Conservation (phyloP, 1,284 basidiomycete genomes). For the Apiotrichum sp. region DNA sequence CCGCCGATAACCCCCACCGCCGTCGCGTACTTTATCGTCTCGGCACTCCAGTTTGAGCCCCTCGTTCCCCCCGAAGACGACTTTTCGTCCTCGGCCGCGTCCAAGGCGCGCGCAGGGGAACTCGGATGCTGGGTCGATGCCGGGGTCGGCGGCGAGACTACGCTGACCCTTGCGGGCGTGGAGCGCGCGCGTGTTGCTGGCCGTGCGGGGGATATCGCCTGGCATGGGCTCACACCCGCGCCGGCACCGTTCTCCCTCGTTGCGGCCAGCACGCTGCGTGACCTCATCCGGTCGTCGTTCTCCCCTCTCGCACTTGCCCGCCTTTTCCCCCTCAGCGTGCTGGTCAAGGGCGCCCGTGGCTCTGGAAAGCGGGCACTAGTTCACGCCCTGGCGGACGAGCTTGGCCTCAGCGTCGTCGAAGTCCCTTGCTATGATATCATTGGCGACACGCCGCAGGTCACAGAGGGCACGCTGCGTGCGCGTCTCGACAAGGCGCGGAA, state of each 20-base stretch:
- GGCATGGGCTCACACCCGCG: constrained; percentile 19
- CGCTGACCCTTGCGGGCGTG: constrained; percentile 51
- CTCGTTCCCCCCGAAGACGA: constrained; percentile 43
- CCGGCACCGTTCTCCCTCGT: constrained; percentile 24
- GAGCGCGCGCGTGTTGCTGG: constrained; percentile 25
- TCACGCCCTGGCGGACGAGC: constrained; percentile 25
- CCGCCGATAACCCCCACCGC: constrained; percentile 34
- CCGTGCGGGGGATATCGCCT: constrained; percentile 23
- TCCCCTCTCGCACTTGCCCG: constrained; percentile 19
- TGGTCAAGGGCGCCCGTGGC: constrained; percentile 52
- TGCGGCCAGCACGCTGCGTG: constrained; percentile 24
- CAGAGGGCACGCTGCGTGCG: constrained; percentile 68
- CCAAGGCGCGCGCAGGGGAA: constrained; percentile 54
- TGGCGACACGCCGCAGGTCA: constrained; percentile 72
- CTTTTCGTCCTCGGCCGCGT: constrained; percentile 46
- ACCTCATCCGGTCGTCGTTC: constrained; percentile 29
- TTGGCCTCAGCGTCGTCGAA: constrained; percentile 66
- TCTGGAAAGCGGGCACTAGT: constrained; percentile 51
- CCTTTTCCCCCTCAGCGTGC: constrained; percentile 38
- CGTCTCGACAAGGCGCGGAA: constrained; percentile 71
- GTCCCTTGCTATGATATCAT: constrained; percentile 79
- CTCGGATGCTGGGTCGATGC: constrained; percentile 82
- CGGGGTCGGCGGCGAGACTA: constrained; percentile 56
- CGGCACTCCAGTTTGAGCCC: constrained; percentile 63
- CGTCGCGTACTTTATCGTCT: constrained; percentile 69